Evolutionary conservation across 345 rosid species (phyloP).

Genomic region (Geranium rotundifolium): DNA sequence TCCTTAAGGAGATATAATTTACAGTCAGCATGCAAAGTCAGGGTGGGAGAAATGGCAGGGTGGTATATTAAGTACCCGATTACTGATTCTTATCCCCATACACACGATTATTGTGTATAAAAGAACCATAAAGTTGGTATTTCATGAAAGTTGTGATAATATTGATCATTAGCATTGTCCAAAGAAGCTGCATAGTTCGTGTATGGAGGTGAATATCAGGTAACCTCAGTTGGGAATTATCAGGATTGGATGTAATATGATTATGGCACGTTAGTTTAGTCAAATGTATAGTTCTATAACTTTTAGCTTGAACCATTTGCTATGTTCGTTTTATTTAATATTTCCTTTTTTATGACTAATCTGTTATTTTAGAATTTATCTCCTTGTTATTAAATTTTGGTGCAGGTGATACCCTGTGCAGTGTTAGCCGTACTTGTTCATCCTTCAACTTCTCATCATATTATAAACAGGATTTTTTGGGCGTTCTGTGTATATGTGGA

Average conservation of each 20-base stretch:
- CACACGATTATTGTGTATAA: too few relatives aligned
- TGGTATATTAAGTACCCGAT: too few relatives aligned
- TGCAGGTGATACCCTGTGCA: slow-evolving; percentile 80
- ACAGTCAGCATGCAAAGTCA: neutral
- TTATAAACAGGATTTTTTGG: slow-evolving; percentile 76
- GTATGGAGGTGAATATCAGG: too few relatives aligned
- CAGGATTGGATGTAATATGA: neutral
- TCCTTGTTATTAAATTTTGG: slow-evolving; percentile 9
- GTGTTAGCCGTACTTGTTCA: slow-evolving; percentile 66
- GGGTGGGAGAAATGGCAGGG: neutral
- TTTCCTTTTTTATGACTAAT: neutral
- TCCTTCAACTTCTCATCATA: slow-evolving; percentile 87
- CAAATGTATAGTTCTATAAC: neutral
- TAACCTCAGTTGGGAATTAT: too few relatives aligned
- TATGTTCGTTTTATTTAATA: too few relatives aligned
- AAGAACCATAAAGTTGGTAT: neutral
- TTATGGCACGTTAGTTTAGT: neutral
- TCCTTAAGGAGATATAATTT: neutral
- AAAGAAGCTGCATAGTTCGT: too few relatives aligned
- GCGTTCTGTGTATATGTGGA: slow-evolving; percentile 92
- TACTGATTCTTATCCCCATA: too few relatives aligned
- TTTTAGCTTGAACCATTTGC: neutral
- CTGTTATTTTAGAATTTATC: neutral
- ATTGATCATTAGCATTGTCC: neutral
- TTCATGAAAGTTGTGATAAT: neutral